Conservation (phyloP, 1,284 basidiomycete genomes). For the Inonotus hispidus region DNA sequence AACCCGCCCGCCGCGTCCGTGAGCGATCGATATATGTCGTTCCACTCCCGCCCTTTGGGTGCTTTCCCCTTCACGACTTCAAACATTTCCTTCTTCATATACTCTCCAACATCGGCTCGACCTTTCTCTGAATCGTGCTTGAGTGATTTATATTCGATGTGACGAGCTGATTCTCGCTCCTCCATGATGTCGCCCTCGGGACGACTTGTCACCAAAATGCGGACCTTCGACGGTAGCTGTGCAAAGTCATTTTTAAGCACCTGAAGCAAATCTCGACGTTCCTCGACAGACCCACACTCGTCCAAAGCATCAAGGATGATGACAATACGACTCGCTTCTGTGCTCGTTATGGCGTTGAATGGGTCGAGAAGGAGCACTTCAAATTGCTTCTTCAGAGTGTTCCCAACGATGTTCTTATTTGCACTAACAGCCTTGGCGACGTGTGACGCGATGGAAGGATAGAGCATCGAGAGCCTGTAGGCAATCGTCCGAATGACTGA, state of each 20-base stretch:
- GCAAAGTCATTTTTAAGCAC: constrained; percentile 23
- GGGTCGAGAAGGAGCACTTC: not conserved
- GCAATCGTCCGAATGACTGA: not conserved
- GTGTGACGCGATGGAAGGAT: constrained; percentile 6
- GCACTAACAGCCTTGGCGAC: not conserved
- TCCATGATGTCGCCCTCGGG: constrained; percentile 5
- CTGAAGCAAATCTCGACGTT: constrained; percentile 29
- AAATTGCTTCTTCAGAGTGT: not conserved
- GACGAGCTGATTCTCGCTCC: not conserved
- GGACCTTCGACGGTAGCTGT: not conserved
- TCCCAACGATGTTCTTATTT: not conserved
- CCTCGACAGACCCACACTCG: constrained; percentile 11
- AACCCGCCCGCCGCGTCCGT: not conserved
- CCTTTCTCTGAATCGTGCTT: not conserved
- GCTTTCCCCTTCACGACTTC: not conserved
- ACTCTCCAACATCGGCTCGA: not conserved
- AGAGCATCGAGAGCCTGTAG: constrained; percentile 3
- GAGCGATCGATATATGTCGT: not conserved
- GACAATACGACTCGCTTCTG: not conserved
- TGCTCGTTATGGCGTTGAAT: not conserved
- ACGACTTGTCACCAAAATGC: constrained; percentile 6
- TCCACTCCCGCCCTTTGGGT: not conserved
- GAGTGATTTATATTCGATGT: not conserved
- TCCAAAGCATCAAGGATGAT: constrained; percentile 9
- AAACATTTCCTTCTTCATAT: not conserved